Base-by-base conservation (phyloP, 2,329 filamentous ascomycete species). In the Fusarium torreyae region DNA sequence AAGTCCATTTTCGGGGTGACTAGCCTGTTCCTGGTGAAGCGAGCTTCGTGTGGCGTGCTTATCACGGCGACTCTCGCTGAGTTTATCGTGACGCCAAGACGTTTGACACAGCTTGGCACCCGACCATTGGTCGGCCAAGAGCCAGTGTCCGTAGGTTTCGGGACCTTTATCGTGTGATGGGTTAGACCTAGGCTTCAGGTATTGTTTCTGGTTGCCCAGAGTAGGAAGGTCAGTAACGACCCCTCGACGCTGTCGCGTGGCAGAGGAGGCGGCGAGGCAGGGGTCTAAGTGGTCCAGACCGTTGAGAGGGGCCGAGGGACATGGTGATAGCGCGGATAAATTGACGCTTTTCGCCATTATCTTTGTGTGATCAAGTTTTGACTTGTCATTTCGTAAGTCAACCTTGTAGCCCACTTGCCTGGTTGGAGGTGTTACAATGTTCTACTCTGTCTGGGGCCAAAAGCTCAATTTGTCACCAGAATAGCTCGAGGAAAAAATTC, bases 221-320 rank as follows among this genome's bases (percentile, higher is more conserved):
- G 36, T 53, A 52, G 62, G 62, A 65, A 65, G 60, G 62, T 63
- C 49, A 38, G 40, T 22, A 7, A 24, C 14, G 24, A 17, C 40
- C 22, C 13, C 7, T 48, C 39, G 15, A 50, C 43, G 33, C 28
- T 60, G 38, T 64, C 62, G 62, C 46, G 62, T 65, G 62, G 49
- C n/a, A 57, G 33, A 45, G 26, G 13, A 14, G 54, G 42, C 42
- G 39, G 34, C 24, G 38, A 22, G 39, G 39, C 44, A 60, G 49
- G 42, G 36, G 36, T 42, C 24, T 17, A 28, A 13, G 44, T 34
- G 45, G 60, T 65, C 60, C 34, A 60, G 62, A 15, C 62, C 60
- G 15, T 33, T 31, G 13, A 18, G 42, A 48, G 57, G 45, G 39
- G 39, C 39, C 22, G 15, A 33, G 24, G 34, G 20, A 20, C 31